Evolutionary conservation across 805 yeast genomes (phyloP), one percentile per base, ranked within the genome.

Genomic region (Yarrowia porcina): DNA sequence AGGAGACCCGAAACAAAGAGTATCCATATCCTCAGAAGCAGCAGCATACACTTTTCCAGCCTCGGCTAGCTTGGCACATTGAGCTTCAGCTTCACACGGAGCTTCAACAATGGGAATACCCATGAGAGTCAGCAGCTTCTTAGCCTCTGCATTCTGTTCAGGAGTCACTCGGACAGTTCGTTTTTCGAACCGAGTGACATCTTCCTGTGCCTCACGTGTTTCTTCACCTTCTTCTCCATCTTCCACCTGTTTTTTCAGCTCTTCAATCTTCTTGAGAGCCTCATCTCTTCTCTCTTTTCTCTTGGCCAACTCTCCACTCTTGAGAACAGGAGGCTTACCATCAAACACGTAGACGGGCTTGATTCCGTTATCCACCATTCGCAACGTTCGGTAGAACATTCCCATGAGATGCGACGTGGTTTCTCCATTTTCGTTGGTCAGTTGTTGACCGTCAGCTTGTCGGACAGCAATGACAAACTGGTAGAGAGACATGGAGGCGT

Each of bases 11-110:
- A 93, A 94, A 71, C 98, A 94, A 63, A 94, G 74, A 0, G 99
- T 94, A 75, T 94, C 99, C 99, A 94, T 94, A 83, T 94, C 99
- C 73, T 94, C 99, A 6, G 96, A 88, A 1, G 97, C 99, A 2
- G 98, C 97, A 9, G 96, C 99, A 72, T 86, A 94, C 0, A 93
- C 98, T 71, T 90, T 91, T 1, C 97, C 97, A 12, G 84, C 83
- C 64, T 85, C 83, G 3, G 97, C 97, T 52, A 94, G 76, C 66
- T 85, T 94, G 0, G 99, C 98, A 78, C 99, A 94, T 70, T 94
- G 98, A 0, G 99, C 97, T 73, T 94, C 99, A 1, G 99, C 99
- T 75, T 94, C 99, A 72, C 97, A 87, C 1, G 99, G 99, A 0
- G 99, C 98, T 62, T 84, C 85, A 5, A 94, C 88, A 69, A 79